phyloP scores from a whole-genome alignment of 2,329 filamentous ascomycete genomes.

The Xylaria sp. region DNA sequence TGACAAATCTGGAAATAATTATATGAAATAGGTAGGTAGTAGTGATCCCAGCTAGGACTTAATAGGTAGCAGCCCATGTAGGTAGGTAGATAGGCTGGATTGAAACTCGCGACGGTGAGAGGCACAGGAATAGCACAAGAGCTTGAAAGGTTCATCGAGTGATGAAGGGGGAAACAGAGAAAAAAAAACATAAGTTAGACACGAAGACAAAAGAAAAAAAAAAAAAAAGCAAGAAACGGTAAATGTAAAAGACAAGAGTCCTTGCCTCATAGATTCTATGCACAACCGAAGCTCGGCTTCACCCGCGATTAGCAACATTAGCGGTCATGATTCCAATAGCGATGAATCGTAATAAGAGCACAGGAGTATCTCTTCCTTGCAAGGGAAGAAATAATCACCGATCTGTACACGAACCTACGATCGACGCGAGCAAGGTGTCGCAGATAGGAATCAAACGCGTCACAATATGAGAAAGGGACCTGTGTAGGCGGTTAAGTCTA shows the following conservation, averaged over 20 bases:
- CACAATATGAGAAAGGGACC: not conserved
- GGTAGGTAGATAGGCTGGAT: not conserved
- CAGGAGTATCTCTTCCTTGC: not conserved
- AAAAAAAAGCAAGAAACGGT: no score
- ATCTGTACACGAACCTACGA: not conserved
- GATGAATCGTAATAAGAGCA: not conserved
- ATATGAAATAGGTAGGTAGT: no score
- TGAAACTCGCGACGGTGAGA: not conserved
- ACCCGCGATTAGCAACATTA: no score
- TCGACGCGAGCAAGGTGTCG: not conserved
- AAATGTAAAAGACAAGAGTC: no score
- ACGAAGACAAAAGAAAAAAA: no score
- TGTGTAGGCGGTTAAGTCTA: no score
- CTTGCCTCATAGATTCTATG: not conserved
- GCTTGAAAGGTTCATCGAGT: not conserved
- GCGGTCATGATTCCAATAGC: no score
- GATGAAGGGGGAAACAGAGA: not conserved
- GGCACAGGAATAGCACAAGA: not conserved
- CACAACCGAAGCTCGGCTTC: not conserved
- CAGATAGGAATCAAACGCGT: not conserved
- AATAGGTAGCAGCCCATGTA: no score
- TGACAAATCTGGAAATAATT: no score
- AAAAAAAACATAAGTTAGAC: no score
- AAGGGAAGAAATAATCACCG: not conserved
- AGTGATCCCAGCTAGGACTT: no score